Evolutionary conservation across 2,329 filamentous ascomycete species (phyloP).

Genomic region (Penicillium sp.): DNA sequence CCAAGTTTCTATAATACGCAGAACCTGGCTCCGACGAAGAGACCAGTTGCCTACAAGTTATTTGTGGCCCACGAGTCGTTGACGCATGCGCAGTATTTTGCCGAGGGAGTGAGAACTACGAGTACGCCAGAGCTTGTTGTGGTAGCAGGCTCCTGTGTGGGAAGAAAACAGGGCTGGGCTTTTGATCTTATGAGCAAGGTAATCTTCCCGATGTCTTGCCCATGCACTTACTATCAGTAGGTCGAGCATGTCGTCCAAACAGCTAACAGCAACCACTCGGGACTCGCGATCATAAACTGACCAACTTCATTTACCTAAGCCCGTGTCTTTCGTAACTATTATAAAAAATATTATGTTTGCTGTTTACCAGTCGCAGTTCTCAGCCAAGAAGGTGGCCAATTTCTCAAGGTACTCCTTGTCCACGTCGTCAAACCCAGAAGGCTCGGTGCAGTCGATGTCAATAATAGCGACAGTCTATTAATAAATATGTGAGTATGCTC

Average conservation of each 20-base stretch:
- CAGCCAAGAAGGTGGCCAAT: conserved; percentile 41
- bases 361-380: conserved; percentile 43
- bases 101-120: too few species aligned
- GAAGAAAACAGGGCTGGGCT: too few species aligned
- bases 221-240: too few species aligned
- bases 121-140: too few species aligned
- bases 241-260: neutral
- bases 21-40: too few species aligned
- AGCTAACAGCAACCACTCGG: neutral
- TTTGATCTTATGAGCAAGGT: too few species aligned
- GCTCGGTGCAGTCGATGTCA: conserved; percentile 47
- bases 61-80: too few species aligned
- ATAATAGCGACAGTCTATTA: conserved; percentile 49
- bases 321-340: conserved; percentile 1
- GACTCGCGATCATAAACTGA: neutral
- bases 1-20: too few species aligned
- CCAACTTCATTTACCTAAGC: neutral
- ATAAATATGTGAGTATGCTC: neutral
- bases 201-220: too few species aligned
- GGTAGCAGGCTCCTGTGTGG: too few species aligned
- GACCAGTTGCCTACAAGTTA: too few species aligned
- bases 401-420: conserved; percentile 45
- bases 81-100: too few species aligned
- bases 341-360: neutral
- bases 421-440: conserved; percentile 45